Base-by-base conservation (phyloP, 306 rosid genomes). In the Comarum palustre region DNA sequence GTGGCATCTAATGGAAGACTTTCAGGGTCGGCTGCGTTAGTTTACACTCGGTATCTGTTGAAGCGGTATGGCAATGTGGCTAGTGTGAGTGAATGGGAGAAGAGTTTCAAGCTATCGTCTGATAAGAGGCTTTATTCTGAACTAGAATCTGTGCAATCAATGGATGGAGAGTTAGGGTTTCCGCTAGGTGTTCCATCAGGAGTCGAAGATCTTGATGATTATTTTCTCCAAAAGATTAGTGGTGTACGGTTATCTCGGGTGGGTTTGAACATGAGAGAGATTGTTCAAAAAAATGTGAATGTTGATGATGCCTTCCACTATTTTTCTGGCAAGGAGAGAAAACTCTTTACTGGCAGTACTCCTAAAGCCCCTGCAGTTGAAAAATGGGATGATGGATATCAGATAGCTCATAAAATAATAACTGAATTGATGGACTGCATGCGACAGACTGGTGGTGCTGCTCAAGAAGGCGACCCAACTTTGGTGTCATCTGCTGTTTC, bases 401-500 rank as follows among this genome's bases (percentile, higher is more conserved):
- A 88, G 79, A 83, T 88, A 71, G 90, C 97, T 77, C 97, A 87
- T 75, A 86, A 83, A 67, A 84, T 89, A 77, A 90, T 86, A 50
- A 68, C 77, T 68, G 91, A 91, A 46, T 65, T 94, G 72, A 94
- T 91, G 78, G 96, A 94, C 32, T 86, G 96, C 82, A 87, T 94
- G 70, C 84, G 90, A 88, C 96, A 94, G 77, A 94, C 99, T 42
- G 97, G 96, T 45, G 99, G 97, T 80, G 99, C 99, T 78, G 99
- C 99, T 77, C 99, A 94, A 81, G 99, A 94, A 84, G 99, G 99
- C 43, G 99, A 94, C 63, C 97, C 99, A 24, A 86, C 96, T 73
- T 84, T 94, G 88, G 97, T 94, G 32, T 81, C 91, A 75, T 94
- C 91, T 85, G 97, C 97, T 20, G 87, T 94, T 83, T 85, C 95